phyloP scores from a whole-genome alignment of 108 stramenopile genomes.

The Discostella stelligeroides region DNA sequence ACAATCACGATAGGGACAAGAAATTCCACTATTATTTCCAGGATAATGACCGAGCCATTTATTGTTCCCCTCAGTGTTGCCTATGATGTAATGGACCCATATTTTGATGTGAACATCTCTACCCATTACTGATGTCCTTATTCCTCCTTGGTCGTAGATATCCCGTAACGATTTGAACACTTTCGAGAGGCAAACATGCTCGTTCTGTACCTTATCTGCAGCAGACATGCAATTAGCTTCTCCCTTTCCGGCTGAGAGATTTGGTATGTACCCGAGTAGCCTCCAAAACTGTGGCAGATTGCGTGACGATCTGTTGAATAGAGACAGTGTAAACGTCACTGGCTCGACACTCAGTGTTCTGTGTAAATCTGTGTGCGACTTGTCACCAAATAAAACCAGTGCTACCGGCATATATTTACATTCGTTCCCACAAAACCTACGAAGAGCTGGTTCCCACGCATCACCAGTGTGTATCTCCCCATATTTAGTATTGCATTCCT shows the following conservation, averaged over 20 bases:
- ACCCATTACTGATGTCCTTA: not conserved
- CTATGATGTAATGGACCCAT: not conserved
- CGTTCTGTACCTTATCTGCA: not conserved
- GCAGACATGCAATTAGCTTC: not conserved
- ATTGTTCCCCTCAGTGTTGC: not conserved
- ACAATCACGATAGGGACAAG: not conserved
- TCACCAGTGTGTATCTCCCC: too few relatives aligned
- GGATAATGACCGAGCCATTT: slow-evolving; percentile 5
- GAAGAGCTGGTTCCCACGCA: too few relatives aligned
- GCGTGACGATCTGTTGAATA: too few relatives aligned
- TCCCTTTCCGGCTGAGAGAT: not conserved
- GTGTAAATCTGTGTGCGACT: too few relatives aligned
- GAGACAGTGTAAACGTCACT: too few relatives aligned
- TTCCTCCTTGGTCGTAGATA: not conserved
- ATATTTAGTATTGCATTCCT: too few relatives aligned
- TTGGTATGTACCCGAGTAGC: not conserved
- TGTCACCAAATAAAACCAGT: too few relatives aligned
- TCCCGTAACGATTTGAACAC: not conserved
- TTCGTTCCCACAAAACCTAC: too few relatives aligned
- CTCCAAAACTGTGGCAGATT: not conserved
- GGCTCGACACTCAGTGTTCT: too few relatives aligned
- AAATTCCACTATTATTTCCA: not conserved
- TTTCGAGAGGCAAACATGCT: not conserved
- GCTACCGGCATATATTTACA: too few relatives aligned
- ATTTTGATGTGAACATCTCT: not conserved